Evolutionary conservation across 441 rosid species (phyloP).

Genomic region (Erodium texanum): DNA sequence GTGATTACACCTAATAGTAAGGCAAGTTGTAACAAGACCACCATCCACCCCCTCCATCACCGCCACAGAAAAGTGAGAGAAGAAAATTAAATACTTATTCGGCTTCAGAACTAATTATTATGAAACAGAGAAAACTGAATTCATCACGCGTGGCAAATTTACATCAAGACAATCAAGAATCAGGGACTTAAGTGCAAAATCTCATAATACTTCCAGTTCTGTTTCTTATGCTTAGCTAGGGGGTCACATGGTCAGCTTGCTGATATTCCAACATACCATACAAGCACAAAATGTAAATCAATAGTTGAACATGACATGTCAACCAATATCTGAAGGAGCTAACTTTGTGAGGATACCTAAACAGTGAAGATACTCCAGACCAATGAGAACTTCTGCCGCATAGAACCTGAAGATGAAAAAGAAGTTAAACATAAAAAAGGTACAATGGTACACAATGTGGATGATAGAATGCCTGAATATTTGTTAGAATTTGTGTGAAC

Average conservation of each 20-base stretch:
- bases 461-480: not conserved
- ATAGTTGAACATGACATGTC: not conserved
- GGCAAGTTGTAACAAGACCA: not conserved
- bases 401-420: conserved; percentile 59
- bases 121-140: too few species aligned
- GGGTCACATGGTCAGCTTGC: not conserved
- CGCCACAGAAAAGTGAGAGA: too few species aligned
- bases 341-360: conserved; percentile 46
- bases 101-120: too few species aligned
- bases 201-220: not conserved
- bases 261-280: not conserved
- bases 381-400: conserved; percentile 81
- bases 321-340: not conserved
- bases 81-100: too few species aligned
- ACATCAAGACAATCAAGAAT: not conserved
- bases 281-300: not conserved
- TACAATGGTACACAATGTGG: not conserved
- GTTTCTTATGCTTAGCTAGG: not conserved
- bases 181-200: not conserved
- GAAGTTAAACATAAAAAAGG: conserved; percentile 1
- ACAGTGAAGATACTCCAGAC: conserved; percentile 94
- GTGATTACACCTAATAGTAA: not conserved
- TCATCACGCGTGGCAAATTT: not conserved
- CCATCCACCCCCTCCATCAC: too few species aligned
- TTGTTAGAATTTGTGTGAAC: too few species aligned